Base-by-base conservation (phyloP, 768 basidiomycete genomes). In the Piloderma croceum region DNA sequence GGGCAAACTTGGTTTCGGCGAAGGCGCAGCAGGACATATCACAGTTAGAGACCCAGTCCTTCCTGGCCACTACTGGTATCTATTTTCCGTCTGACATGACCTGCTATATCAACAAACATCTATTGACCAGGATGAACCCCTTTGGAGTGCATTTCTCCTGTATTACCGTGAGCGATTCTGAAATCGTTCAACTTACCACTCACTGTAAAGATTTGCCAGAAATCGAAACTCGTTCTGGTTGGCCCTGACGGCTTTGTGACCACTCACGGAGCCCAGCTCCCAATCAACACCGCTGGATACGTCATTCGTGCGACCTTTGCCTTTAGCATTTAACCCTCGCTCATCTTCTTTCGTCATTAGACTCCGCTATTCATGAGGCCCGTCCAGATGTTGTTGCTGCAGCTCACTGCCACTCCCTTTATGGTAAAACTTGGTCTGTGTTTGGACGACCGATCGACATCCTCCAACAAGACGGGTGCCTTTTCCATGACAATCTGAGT, bases 21-120 rank as follows among this genome's bases (percentile, higher is more conserved):
- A 74, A 45, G 73, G 71, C 23, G 59, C 69, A 22, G 69, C 72
- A 12, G 73, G 73, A 1, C 72, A 75, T 47, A 74, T 76, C 44
- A 74, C 74, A 20, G 67, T 73, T 24, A 64, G 71, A 23, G 41
- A 55, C 27, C 51, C 59, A 2, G 56, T 59, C 19, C 32, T 56
- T 22, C 49, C 54, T 31, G 57, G 51, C 11, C 49, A 59, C 29
- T 59, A 57, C 38, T 59, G 57, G 57, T 55, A 19, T 18, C n/a
- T 23, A 5, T 20, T 2, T 13, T 12, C 32, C 6, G 3, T n/a
- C n/a, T n/a, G n/a, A n/a, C n/a, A n/a, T n/a, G n/a, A n/a, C 24
- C 9, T 9, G 3, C 23, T 23, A 4, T 5, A 27, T 31, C 12
- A 33, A 15, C 27, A 3, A 34, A 6, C 18, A 1, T 7, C 23